Conservation (phyloP, 208 protist species). For the Plasmodiophora brassicae region DNA sequence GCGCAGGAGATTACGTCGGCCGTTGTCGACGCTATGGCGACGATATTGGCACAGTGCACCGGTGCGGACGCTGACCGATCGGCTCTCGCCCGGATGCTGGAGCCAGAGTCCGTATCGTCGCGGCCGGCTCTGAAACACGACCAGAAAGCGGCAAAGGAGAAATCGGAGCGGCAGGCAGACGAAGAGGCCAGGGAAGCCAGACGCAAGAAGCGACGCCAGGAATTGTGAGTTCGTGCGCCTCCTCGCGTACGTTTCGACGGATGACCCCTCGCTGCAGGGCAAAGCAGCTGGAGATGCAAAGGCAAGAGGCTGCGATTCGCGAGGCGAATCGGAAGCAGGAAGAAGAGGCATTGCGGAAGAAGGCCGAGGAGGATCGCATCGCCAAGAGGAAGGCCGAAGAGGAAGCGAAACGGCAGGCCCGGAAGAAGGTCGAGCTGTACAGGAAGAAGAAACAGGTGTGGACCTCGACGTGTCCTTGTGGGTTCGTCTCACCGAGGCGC, state of each 20-base stretch:
- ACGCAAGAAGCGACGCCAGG: not conserved
- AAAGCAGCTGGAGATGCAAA: constrained; percentile 15
- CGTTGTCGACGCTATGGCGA: no score
- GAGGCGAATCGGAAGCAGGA: not conserved
- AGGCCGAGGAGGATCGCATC: not conserved
- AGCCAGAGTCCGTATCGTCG: no score
- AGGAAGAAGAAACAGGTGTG: constrained; percentile 17
- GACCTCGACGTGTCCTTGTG: no score
- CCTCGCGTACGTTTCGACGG: not conserved
- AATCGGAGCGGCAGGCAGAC: no score
- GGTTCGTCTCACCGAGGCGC: not conserved
- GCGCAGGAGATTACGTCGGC: no score
- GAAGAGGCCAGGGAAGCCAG: no score
- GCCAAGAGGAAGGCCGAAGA: not conserved
- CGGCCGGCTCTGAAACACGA: no score
- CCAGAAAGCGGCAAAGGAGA: no score
- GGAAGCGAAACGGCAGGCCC: not conserved
- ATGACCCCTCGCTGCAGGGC: not conserved
- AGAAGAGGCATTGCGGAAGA: not conserved
- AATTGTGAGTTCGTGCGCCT: not conserved
- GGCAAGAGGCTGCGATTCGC: not conserved
- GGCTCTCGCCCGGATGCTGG: no score
- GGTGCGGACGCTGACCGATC: no score
- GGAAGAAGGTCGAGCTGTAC: constrained; percentile 14
- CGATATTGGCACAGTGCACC: no score